Evolutionary conservation across 176 grass and related monocot genomes (phyloP), one percentile per base, ranked within the genome.

Genomic region (Rhynchospora tenuis): DNA sequence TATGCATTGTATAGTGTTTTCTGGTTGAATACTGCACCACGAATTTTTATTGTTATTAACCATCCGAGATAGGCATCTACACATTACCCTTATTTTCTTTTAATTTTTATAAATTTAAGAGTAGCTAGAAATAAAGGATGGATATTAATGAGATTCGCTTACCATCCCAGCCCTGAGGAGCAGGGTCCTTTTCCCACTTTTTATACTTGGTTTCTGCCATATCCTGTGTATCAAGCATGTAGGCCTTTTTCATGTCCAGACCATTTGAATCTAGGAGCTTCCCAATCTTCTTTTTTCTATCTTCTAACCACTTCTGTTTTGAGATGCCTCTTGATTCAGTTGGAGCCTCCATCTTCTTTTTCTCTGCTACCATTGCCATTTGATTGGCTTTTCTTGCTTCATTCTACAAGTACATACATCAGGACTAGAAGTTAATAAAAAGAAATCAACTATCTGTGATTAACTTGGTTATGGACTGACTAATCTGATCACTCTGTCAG

Each of bases 131-230:
- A 16, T 64, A 63, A 68, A 68, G 42, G 44, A 75, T 64, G 45
- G 19, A 81, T 81, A 0, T 61, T 61, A 4, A 5, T 1, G 19
- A 46, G 38, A 13, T 54, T 65, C 64, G 11, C 91, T 87, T 89
- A 95, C 96, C 96, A 76, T 98, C 93, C 96, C 93, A 99, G n/a
- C 91, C 91, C 60, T 90, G 73, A 19, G 96, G 93, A 27, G 96
- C 93, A 27, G 96, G 93, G 50, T 93, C 96, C 59, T 95, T 98
- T 80, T 98, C 96, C 93, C 96, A 95, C 81, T 95, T 98, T 83
- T 98, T 98, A 68, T 98, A 95, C 73, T 98, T 98, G 0, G 48
- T 31, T 91, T 98, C 84, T 15, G 96, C 96, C 0, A 75, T 86
- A 44, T 92, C 93, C 79, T 98, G 91, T 22, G 91, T 98, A 82